Evolutionary conservation across 148 eudicot species (phyloP), one percentile per base, ranked within the genome.

Genomic region (Spergularia bocconei): DNA sequence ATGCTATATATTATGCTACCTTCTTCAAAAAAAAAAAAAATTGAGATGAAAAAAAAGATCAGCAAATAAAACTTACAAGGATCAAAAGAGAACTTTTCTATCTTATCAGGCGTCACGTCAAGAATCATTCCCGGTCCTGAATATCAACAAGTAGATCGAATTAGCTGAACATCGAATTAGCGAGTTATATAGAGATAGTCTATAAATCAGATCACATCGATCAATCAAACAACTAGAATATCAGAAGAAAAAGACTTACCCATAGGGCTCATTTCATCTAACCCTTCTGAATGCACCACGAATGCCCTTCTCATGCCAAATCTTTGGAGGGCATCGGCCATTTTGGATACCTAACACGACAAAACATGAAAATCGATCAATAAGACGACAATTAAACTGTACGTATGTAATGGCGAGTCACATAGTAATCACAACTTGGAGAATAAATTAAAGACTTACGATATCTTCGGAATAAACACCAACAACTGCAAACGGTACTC

Each of bases 281-380:
- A 79, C 60, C 98, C 98, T 52, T 94, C 96, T 14, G 96, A 90
- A 83, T 92, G 98, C 79, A 94, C 98, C 25, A 91, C 94, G 82
- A 91, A 77, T 69, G 96, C 97, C 82, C 98, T 88, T 84, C 86
- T 90, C 98, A 94, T 94, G 87, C 98, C 98, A 82, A 94, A 94
- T 38, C 85, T 59, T 82, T 94, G 98, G 75, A 94, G 93, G 58
- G 98, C 97, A 60, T 87, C 85, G 11, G 98, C 97, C 96, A 94
- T 94, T 82, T 88, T 92, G 47, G 82, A 71, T 51, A 94, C 98
- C 98, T 93, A 71, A 10, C 17, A 61, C 39, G 68, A 55, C 41
- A 29, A 20, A 33, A 7, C 14, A 68, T 44, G 56, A 4, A 69
- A 20, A 73, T 13, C 38, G 51, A 48, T 29, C 2, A 29, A 29